Percentiles rank a stretch among this genome's conserved stretches.
Evolutionary conservation across 2,329 filamentous ascomycete genomes (phyloP).

Genomic region (Xylariaceae sp.): DNA sequence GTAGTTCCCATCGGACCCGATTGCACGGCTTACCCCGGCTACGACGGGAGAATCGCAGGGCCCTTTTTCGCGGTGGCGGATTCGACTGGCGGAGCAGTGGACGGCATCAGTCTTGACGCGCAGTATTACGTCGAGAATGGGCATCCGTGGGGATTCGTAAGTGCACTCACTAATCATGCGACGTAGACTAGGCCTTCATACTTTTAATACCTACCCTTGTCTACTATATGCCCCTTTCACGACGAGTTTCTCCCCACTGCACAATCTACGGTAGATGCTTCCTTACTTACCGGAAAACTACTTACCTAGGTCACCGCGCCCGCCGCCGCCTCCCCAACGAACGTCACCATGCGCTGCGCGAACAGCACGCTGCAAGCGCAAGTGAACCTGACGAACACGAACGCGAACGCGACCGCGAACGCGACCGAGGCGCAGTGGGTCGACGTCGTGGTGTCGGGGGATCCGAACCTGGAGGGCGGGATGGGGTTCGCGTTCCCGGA

Average conservation of each 20-base stretch:
- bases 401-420: neutral
- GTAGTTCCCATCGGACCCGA: slow-evolving; percentile 9
- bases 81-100: slow-evolving; percentile 14
- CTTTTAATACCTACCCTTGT: too few species aligned
- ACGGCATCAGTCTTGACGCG: slow-evolving; percentile 15
- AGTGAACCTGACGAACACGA: neutral
- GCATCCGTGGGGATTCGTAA: slow-evolving; percentile 17
- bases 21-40: slow-evolving; percentile 18
- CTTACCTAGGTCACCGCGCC: slow-evolving; percentile 14
- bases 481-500: slow-evolving; percentile 17
- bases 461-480: slow-evolving; percentile 16
- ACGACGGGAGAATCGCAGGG: slow-evolving; percentile 5
- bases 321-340: neutral
- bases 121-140: slow-evolving; percentile 13
- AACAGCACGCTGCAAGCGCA: slow-evolving; percentile 18
- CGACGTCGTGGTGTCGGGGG: slow-evolving; percentile 18
- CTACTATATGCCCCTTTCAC: neutral
- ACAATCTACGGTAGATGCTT: too few species aligned
- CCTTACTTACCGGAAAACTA: neutral
- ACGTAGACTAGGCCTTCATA: too few species aligned
- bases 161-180: neutral
- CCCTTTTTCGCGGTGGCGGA: slow-evolving; percentile 18
- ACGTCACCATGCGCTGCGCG: slow-evolving; percentile 19
- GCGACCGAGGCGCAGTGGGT: slow-evolving; percentile 7
- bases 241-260: too few species aligned